Base-by-base conservation (phyloP, 2,329 filamentous ascomycete species). In the Coniochaeta ligniaria region DNA sequence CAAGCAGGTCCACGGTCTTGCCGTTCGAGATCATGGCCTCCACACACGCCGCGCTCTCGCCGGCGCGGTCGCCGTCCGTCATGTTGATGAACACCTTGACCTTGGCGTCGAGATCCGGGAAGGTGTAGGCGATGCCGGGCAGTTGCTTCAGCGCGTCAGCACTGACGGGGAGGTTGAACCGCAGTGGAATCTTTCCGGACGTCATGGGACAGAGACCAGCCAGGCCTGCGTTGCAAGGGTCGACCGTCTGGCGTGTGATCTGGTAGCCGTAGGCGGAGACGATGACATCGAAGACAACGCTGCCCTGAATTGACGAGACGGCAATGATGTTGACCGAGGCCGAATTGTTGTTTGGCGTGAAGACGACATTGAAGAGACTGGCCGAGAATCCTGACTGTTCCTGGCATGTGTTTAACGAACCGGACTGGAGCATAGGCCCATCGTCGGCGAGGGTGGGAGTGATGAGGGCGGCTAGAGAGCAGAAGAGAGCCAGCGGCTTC, bases 161-260 rank as follows among this genome's bases (percentile, higher is more conserved):
- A 11, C 79, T 75, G 57, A 95, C 76, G 2, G 77, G 73, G 38
- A 94, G 72, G 69, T 89, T 90, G 70, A 92, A 92, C 58, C 84
- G 81, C 69, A 96, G 83, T 60, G 89, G 83, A 71, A 96, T 88
- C 68, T 90, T 88, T 66, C 92, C 92, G 9, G 91, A 85, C 64
- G 86, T 89, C 92, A 97, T 96, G 61, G 93, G 93, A 75, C 94
- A 98, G 69, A 97, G 83, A 73, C 92, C 91, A 62, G 80, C 75
- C 63, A 96, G 80, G 64, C 84, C 80, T 61, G 80, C 78, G 31
- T 83, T 76, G 79, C 94, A 98, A 54, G 94, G 94, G 71, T 96
- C 80, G 66, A 97, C 74, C 5, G 78, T 84, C 66, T 84, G 76
- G 64, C 81, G 83, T 67, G 94, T 75, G 65, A 91, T 85, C 38